Percentiles rank a stretch among this genome's conserved stretches.
These are phyloP conservation scores for Chaetothyriales sp. DNA, from an alignment of 2,329 filamentous ascomycete genomes.

Conservation along the genomic window DNA sequence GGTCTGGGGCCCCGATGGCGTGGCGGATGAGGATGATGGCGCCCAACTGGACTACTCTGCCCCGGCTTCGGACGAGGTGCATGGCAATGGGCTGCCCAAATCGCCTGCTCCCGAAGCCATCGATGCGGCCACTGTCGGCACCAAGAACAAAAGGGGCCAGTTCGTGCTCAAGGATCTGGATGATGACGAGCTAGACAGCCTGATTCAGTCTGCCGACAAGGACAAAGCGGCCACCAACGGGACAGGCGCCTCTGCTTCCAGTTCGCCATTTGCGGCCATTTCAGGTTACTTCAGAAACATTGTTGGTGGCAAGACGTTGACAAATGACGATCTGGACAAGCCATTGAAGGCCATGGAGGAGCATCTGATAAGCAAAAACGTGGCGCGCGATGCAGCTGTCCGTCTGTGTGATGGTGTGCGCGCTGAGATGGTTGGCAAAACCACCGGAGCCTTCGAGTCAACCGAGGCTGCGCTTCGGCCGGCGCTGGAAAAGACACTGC, in stretches of 20 bases:
- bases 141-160: slow-evolving; percentile 69
- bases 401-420: slow-evolving; percentile 85
- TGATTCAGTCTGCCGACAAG: slow-evolving; percentile 64
- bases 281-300: slow-evolving; percentile 86
- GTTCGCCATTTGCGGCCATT: slow-evolving; percentile 65
- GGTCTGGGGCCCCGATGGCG: slow-evolving; percentile 81
- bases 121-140: slow-evolving; percentile 69
- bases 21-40: slow-evolving; percentile 69
- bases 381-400: slow-evolving; percentile 83
- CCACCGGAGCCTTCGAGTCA: slow-evolving; percentile 81
- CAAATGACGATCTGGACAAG: slow-evolving; percentile 75
- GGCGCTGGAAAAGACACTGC: slow-evolving; percentile 82
- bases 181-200: slow-evolving; percentile 83
- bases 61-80: slow-evolving; percentile 30
- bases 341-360: slow-evolving; percentile 94
- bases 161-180: slow-evolving; percentile 89
- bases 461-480: slow-evolving; percentile 69
- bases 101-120: slow-evolving; percentile 55
- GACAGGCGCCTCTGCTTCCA: slow-evolving; percentile 54
- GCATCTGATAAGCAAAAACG: slow-evolving; percentile 86
- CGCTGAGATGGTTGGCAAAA: slow-evolving; percentile 74
- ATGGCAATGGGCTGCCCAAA: slow-evolving; percentile 24
- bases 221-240: slow-evolving; percentile 36
- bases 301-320: slow-evolving; percentile 83
- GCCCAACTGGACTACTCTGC: slow-evolving; percentile 82